phyloP scores from a whole-genome alignment of 495 filamentous ascomycete species.

The Penicillium waksmanii region DNA sequence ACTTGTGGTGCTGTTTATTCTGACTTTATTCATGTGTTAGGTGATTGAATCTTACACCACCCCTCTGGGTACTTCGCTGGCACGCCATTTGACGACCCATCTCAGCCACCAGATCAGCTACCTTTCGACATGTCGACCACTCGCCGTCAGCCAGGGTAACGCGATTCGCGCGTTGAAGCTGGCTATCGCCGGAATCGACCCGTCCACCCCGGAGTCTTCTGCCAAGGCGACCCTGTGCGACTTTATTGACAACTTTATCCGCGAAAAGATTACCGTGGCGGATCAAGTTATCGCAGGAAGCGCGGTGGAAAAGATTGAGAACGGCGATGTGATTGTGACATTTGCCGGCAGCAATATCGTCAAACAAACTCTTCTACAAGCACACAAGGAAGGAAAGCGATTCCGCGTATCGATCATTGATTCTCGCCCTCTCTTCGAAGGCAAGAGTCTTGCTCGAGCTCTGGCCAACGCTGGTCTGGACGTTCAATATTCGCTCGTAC shows the following conservation, averaged over 20 bases:
- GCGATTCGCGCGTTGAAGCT: constrained; percentile 93
- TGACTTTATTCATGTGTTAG: constrained; percentile 42
- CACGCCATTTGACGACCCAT: constrained; percentile 90
- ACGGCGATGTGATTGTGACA: constrained; percentile 83
- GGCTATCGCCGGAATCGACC: constrained; percentile 82
- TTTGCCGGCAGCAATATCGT: constrained; percentile 89
- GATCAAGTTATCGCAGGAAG: constrained; percentile 80
- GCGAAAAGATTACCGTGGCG: constrained; percentile 84
- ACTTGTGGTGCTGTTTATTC: not conserved
- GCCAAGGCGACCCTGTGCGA: constrained; percentile 77
- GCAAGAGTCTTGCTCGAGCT: constrained; percentile 70
- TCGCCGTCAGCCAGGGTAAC: constrained; percentile 94
- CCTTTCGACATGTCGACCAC: constrained; percentile 86
- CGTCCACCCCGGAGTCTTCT: constrained; percentile 72
- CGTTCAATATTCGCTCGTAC: constrained; percentile 79
- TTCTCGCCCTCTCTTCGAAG: constrained; percentile 77
- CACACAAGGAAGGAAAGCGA: constrained; percentile 65
- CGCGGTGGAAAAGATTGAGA: constrained; percentile 71
- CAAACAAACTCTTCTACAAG: constrained; percentile 74
- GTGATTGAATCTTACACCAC: constrained; percentile 92
- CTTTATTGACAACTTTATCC: constrained; percentile 87
- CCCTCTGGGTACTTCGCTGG: constrained; percentile 76
- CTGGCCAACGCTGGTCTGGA: constrained; percentile 70
- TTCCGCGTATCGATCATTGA: constrained; percentile 90
- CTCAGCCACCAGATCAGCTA: constrained; percentile 95